These are phyloP conservation scores for Goffeauzyma gilvescens DNA, from an alignment of 768 basidiomycete species.

Conservation along the genomic window DNA sequence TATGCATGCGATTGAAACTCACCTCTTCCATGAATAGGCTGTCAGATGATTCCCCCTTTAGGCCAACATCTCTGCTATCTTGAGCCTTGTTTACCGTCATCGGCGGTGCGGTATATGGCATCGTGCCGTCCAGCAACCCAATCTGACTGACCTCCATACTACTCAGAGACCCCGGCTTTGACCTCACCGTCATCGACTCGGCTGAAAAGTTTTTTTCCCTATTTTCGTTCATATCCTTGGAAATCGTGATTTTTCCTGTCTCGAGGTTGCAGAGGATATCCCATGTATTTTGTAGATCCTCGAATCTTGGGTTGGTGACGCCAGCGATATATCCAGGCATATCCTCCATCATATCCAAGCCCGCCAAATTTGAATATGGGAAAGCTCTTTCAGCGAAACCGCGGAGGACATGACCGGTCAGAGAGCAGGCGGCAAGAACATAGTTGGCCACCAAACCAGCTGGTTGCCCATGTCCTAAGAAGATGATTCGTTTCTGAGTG, in stretches of 20 bases:
- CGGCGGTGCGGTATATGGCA: too few relatives aligned
- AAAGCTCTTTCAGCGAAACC: constrained; percentile 84
- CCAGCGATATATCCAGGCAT: constrained; percentile 81
- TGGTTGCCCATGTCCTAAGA: constrained; percentile 72
- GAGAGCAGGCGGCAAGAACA: constrained; percentile 81
- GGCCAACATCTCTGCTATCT: constrained; percentile 12
- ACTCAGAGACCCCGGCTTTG: too few relatives aligned
- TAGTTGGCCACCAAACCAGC: constrained; percentile 78
- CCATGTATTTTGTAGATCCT: constrained; percentile 59
- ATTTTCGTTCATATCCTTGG: too few relatives aligned
- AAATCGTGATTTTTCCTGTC: constrained; percentile 63
- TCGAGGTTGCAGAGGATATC: constrained; percentile 85
- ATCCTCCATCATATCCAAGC: constrained; percentile 69
- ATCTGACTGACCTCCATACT: too few relatives aligned
- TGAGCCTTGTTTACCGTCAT: constrained; percentile 2
- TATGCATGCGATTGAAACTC: constrained; percentile 29
- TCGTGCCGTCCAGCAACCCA: too few relatives aligned
- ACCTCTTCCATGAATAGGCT: constrained; percentile 88
- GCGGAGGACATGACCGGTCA: constrained; percentile 56
- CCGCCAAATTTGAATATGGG: constrained; percentile 75
- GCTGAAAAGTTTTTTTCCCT: too few relatives aligned
- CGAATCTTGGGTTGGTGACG: constrained; percentile 93
- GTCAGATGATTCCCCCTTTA: constrained; percentile 47
- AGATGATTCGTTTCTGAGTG: constrained; percentile 88
- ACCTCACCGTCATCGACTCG: too few relatives aligned